phyloP scores from a whole-genome alignment of 805 yeast species.

The Saturnispora sekii region DNA sequence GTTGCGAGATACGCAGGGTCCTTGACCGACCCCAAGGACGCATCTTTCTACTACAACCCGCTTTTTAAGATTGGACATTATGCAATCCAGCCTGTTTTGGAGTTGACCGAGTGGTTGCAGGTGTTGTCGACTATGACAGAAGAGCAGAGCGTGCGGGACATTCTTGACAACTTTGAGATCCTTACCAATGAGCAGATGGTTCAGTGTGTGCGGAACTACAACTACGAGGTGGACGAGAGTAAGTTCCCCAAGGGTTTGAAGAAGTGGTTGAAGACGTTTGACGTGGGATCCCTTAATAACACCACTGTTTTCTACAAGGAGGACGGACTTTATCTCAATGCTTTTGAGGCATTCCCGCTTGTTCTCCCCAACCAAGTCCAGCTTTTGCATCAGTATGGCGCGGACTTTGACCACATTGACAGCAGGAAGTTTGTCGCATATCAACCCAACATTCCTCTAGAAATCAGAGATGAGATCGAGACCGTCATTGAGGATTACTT shows the following conservation, averaged over 20 bases:
- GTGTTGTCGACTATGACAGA: slow-evolving; percentile 55
- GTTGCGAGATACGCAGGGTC: slow-evolving; percentile 25
- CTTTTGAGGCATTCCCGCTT: slow-evolving; percentile 43
- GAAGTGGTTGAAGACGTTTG: slow-evolving; percentile 31
- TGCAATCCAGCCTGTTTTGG: slow-evolving; percentile 64
- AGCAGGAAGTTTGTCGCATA: slow-evolving; percentile 42
- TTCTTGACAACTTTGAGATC: slow-evolving; percentile 41
- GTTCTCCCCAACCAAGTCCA: slow-evolving; percentile 68
- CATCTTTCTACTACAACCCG: slow-evolving; percentile 54
- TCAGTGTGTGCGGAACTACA: slow-evolving; percentile 63
- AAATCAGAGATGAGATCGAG: slow-evolving; percentile 62
- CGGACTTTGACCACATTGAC: slow-evolving; percentile 57
- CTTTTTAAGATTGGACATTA: slow-evolving; percentile 54
- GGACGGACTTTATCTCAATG: slow-evolving; percentile 32
- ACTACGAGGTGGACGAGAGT: slow-evolving; percentile 74
- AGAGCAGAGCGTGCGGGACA: slow-evolving; percentile 48
- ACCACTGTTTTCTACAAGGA: slow-evolving; percentile 16
- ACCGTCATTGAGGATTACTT: slow-evolving; percentile 43
- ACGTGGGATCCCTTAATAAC: slow-evolving; percentile 13
- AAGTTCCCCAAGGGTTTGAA: slow-evolving; percentile 48
- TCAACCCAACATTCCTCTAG: slow-evolving; percentile 66
- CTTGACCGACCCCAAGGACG: slow-evolving; percentile 34
- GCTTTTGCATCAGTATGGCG: slow-evolving; percentile 65
- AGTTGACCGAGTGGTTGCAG: slow-evolving; percentile 85
- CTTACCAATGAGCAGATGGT: slow-evolving; percentile 64